phyloP scores from a whole-genome alignment of 495 filamentous ascomycete species.

The Pyrenopolyporus hunteri region DNA sequence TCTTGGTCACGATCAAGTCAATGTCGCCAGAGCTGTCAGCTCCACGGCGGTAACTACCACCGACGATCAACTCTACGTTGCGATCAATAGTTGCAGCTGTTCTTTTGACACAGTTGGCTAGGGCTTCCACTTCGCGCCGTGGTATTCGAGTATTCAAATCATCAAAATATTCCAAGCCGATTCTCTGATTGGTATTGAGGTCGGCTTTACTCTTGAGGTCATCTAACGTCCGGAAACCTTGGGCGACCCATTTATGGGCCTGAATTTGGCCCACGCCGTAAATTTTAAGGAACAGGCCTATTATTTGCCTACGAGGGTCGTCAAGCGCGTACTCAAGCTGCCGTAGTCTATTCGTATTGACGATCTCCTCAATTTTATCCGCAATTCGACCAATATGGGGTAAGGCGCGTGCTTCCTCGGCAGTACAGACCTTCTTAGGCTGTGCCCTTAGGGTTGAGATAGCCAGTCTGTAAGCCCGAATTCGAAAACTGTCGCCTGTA shows the following conservation, averaged over 20 bases:
- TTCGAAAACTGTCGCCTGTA: constrained; percentile 80
- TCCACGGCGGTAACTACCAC: constrained; percentile 88
- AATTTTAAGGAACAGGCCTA: constrained; percentile 75
- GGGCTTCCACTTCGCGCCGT: constrained; percentile 72
- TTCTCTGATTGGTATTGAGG: constrained; percentile 73
- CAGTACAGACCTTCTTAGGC: constrained; percentile 66
- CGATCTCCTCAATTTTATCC: constrained; percentile 91
- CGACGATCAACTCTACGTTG: constrained; percentile 67
- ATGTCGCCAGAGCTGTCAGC: constrained; percentile 77
- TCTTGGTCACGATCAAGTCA: constrained; percentile 84
- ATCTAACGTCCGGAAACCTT: constrained; percentile 75
- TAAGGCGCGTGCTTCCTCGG: constrained; percentile 69
- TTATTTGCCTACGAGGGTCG: constrained; percentile 66
- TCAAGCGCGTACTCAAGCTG: constrained; percentile 70
- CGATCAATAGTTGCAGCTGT: constrained; percentile 67
- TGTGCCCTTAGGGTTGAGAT: constrained; percentile 76
- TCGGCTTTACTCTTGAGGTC: constrained; percentile 70
- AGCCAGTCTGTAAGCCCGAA: constrained; percentile 78
- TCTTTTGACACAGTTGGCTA: constrained; percentile 70
- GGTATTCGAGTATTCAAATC: constrained; percentile 88
- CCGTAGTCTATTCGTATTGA: constrained; percentile 70
- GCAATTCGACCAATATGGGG: constrained; percentile 80
- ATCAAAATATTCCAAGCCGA: constrained; percentile 81
- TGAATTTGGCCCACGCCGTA: constrained; percentile 78
- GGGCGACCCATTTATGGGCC: constrained; percentile 77